Percentiles rank a stretch among this genome's conserved stretches.
phyloP scores from a whole-genome alignment of 106 monocot species.

The Dendrobium huoshanense region DNA sequence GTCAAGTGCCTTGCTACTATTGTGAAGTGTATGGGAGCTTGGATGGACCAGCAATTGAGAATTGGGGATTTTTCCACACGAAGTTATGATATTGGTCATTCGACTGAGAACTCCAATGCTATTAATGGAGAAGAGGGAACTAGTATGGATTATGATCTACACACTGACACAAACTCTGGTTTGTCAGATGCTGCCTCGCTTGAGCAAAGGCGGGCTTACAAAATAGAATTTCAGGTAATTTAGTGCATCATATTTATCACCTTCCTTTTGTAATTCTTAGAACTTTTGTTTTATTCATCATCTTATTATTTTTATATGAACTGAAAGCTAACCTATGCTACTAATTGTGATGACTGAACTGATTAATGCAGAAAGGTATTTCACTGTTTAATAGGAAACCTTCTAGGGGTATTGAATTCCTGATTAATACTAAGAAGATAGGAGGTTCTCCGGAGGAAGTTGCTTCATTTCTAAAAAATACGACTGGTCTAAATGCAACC shows the following conservation, averaged over 20 bases:
- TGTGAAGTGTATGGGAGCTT: conserved; percentile 78
- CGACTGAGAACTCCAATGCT: conserved; percentile 40
- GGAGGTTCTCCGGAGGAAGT: conserved; percentile 81
- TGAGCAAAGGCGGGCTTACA: conserved; percentile 82
- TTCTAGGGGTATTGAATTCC: conserved; percentile 91
- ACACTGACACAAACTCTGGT: conserved; percentile 60
- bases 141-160: conserved; percentile 61
- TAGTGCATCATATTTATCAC: background rate
- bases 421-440: conserved; percentile 77
- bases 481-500: conserved; percentile 76
- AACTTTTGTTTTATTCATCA: background rate
- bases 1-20: conserved; percentile 80
- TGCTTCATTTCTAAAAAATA: conserved; percentile 67
- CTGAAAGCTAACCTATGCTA: background rate
- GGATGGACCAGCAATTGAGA: conserved; percentile 89
- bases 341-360: conserved; percentile 17
- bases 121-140: conserved; percentile 63
- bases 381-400: conserved; percentile 95
- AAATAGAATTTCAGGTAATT: conserved; percentile 84
- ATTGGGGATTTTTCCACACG: conserved; percentile 58
- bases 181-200: conserved; percentile 63
- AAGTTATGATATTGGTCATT: conserved; percentile 43
- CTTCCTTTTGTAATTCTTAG: background rate
- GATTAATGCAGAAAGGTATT: conserved; percentile 89
- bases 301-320: background rate